A percentile compares a stretch with the other conserved stretches of the same genome.
phyloP scores from a whole-genome alignment of 1,284 basidiomycete genomes.

The Boletus holoroseus region DNA sequence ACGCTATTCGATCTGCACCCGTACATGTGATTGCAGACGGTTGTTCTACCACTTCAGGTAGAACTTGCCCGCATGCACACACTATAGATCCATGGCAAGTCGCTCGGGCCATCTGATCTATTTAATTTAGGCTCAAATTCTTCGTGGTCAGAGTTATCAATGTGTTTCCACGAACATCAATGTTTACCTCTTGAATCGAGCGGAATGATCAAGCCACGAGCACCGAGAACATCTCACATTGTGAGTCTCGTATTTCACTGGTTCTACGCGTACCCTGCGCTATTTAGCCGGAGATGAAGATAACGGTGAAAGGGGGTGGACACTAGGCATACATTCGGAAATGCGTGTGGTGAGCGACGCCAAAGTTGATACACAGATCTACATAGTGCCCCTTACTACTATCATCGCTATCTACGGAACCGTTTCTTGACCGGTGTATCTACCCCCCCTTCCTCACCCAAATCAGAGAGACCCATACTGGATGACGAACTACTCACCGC shows the following conservation, averaged over 20 bases:
- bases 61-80: background rate
- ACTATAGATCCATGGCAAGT: background rate
- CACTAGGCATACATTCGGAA: background rate
- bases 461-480: conserved; percentile 20
- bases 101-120: background rate
- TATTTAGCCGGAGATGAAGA: too few relatives aligned
- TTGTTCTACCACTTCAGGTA: background rate
- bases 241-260: background rate
- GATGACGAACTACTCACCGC: conserved; percentile 26
- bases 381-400: background rate
- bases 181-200: background rate
- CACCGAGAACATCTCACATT: background rate
- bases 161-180: background rate
- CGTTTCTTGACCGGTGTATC: conserved; percentile 30
- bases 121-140: background rate
- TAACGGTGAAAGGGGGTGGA: background rate
- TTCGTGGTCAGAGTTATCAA: background rate
- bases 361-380: conserved; percentile 1
- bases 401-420: conserved; percentile 12
- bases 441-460: conserved; percentile 10
- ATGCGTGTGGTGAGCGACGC: background rate
- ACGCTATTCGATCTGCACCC: background rate
- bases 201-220: background rate
- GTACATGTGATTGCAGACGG: background rate
- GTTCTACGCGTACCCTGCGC: too few relatives aligned